Conservation (phyloP, 345 rosid genomes). For the Cardamine resedifolia region DNA sequence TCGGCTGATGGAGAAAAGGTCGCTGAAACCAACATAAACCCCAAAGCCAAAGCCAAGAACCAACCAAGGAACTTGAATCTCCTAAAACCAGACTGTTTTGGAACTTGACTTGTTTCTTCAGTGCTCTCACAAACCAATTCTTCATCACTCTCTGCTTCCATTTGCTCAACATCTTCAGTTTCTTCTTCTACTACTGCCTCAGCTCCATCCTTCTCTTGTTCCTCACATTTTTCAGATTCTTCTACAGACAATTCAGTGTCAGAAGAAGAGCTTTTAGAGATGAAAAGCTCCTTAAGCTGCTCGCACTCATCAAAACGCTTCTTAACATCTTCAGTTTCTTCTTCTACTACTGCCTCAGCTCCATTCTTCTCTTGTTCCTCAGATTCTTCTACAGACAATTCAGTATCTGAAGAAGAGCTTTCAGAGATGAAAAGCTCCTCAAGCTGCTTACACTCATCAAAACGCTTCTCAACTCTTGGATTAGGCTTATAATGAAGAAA, state of each 20-base stretch:
- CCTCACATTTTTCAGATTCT: slow-evolving; percentile 51
- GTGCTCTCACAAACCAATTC: slow-evolving; percentile 30
- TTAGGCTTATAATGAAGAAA: slow-evolving; percentile 64
- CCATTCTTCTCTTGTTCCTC: slow-evolving; percentile 43
- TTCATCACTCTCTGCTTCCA: slow-evolving; percentile 31
- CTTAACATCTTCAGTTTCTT: slow-evolving; percentile 26
- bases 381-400: slow-evolving; percentile 49
- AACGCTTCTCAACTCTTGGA: slow-evolving; percentile 49
- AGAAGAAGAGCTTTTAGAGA: slow-evolving; percentile 44
- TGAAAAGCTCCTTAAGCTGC: slow-evolving; percentile 53
- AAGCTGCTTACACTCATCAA: slow-evolving; percentile 47
- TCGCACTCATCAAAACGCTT: slow-evolving; percentile 40
- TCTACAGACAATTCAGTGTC: slow-evolving; percentile 50
- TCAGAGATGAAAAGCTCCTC: slow-evolving; percentile 54
- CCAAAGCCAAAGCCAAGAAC: slow-evolving; percentile 40
- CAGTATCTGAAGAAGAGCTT: slow-evolving; percentile 47
- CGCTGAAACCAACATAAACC: slow-evolving; percentile 38
- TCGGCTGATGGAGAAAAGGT: slow-evolving; percentile 38
- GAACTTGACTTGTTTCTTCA: slow-evolving; percentile 34
- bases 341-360: slow-evolving; percentile 28
- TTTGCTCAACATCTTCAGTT: slow-evolving; percentile 5
- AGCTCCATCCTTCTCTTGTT: slow-evolving; percentile 41
- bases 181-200: slow-evolving; percentile 29
- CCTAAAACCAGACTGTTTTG: slow-evolving; percentile 41
- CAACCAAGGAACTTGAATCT: slow-evolving; percentile 46